Base-by-base conservation (phyloP, 2,329 filamentous ascomycete genomes). In the Diplodia seriata region DNA sequence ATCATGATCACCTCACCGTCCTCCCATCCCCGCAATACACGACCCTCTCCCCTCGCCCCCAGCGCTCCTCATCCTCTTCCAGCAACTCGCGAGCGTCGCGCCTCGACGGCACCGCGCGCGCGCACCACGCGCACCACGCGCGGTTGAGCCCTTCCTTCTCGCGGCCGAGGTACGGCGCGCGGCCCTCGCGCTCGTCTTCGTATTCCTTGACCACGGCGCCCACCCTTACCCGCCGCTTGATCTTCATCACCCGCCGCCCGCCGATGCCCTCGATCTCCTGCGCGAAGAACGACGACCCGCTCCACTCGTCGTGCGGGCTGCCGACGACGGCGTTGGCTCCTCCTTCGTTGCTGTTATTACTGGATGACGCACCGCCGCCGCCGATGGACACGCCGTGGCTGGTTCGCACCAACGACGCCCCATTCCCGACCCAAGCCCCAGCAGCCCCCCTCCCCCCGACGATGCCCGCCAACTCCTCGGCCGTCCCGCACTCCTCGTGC, bases 91-190 rank as follows among this genome's bases (percentile, higher is more conserved):
- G 11, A 7, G 54, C 64, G 26, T 64, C 59, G 36, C 55, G 31
- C 15, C 23, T 79, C 14, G 88, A 85, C 0, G 89, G 89, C 64
- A 96, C 87, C 3, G 93, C 89, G 69, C 93, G 85, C 77, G 85
- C 88, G 77, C 94, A 98, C 94, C 94, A 97, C 0, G 91, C 92
- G 78, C 94, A 98, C 92, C 93, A 97, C 76, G 91, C 93, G 69
- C 94, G 85, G 68, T 88, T 84, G 59, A 81, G 79, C 0, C 92
- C 91, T 15, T 83, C 83, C 66, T 89, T 85, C 79, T 98, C 94
- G 29, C 90, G 82, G 18, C 85, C 84, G 31, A 97, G 81, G 71
- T 91, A 90, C 68, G 85, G 84, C 4, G 87, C 76, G 23, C 73
- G 73, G 64, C 74, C 74, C 26, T 78, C 75, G 23, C 72, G 71